A percentile compares a stretch with the other conserved stretches of the same genome.
phyloP scores from a whole-genome alignment of 1,139 yeast genomes.

The Meyerozyma carpophila region DNA sequence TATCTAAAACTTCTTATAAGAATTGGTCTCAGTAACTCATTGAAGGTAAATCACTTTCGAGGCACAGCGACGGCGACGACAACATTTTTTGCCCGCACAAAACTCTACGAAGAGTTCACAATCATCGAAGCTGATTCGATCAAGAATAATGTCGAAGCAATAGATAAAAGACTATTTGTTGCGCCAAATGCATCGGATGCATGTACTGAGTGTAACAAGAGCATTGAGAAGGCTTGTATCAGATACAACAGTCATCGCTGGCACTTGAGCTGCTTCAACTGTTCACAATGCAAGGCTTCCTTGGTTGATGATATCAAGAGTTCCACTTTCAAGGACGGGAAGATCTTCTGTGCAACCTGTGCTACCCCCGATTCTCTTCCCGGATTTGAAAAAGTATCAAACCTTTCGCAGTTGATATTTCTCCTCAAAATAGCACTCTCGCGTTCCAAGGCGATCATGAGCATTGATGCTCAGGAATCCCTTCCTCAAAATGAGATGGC shows the following conservation, averaged over 20 bases:
- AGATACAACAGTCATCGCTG: constrained; percentile 62
- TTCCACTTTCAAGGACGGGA: constrained; percentile 6
- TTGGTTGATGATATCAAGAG: constrained; percentile 20
- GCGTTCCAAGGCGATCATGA: constrained; percentile 69
- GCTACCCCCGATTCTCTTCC: constrained; percentile 40
- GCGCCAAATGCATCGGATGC: constrained; percentile 71
- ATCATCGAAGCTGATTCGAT: constrained; percentile 6
- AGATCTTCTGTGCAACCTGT: constrained; percentile 56
- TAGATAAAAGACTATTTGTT: constrained; percentile 36
- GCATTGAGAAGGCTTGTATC: constrained; percentile 80
- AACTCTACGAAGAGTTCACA: background rate
- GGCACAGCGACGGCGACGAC: constrained; percentile 62
- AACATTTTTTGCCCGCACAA: constrained; percentile 29
- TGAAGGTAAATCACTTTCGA: constrained; percentile 56
- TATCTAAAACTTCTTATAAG: constrained; percentile 81
- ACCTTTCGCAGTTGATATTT: constrained; percentile 67
- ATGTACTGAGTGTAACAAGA: constrained; percentile 64
- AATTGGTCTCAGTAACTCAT: constrained; percentile 70
- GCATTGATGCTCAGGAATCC: constrained; percentile 13
- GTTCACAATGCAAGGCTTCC: constrained; percentile 47
- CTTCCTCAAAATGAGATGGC: constrained; percentile 6
- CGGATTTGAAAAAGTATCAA: constrained; percentile 64
- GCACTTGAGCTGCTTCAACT: constrained; percentile 72
- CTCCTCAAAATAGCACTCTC: constrained; percentile 79
- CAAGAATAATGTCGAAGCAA: constrained; percentile 28